Base-by-base conservation (phyloP, 768 basidiomycete genomes). In the Leccinum uliginosum region DNA sequence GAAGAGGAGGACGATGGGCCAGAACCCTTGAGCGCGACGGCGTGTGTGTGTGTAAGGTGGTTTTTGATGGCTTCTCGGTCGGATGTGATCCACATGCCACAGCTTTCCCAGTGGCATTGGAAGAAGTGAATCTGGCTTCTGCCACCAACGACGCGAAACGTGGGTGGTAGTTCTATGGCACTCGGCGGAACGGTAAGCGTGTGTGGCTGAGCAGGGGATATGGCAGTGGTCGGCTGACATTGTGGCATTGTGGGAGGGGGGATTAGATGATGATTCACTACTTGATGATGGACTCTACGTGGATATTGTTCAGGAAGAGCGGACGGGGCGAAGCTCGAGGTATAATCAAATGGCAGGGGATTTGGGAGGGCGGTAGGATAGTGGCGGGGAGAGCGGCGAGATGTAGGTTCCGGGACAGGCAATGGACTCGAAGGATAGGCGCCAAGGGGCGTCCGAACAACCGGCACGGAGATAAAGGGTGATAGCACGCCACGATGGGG, bases 11-110 rank as follows among this genome's bases (percentile, higher is more conserved):
- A n/a, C n/a, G n/a, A n/a, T 8, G 17, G 17, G 8, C 3, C 2
- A 38, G 35, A 38, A 38, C 17, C 17, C 17, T 38, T 38, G 17
- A 60, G 21, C 7, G 17, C 43, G 24, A 67, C 56, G 27, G 38
- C 10, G 17, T 68, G 67, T 15, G 6, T 9, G 51, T 24, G 19
- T 3, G 17, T 14, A 15, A 68, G 30, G 43, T 68, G 67, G 26
- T 29, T 9, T 43, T 40, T 59, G 27, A 69, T 40, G 1, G 51
- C 54, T 23, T 55, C 61, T 26, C 55, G 58, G 2, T 61, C 55
- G 8, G 54, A 55, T 3, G 67, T 51, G 48, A 68, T 61, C 67
- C 67, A 68, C 1, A 47, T 43, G 0, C 57, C 44, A 5, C 67
- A 68, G 29, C 21, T 14, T 5, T 24, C 26, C 62, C 65, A 66